Conservation (phyloP, 129 eudicot genomes). For the Solidago caesia region DNA sequence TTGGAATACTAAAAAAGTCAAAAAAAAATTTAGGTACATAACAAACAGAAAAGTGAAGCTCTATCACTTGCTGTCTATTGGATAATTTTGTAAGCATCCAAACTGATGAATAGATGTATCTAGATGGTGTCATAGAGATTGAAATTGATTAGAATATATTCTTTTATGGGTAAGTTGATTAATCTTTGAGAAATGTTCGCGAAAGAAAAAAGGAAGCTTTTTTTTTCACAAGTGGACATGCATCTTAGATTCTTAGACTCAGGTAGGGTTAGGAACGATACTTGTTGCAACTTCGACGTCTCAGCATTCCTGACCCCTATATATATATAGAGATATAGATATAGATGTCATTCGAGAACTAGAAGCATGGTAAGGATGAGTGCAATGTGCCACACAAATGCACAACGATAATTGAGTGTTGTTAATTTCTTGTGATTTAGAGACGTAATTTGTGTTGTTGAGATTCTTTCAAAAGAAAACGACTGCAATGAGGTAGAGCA, state of each 20-base stretch:
- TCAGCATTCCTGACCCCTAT: slow-evolving; percentile 1
- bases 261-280: slow-evolving; percentile 21
- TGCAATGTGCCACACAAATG: slow-evolving; percentile 8
- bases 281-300: slow-evolving; percentile 28
- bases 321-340: slow-evolving; percentile 15
- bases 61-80: slow-evolving; percentile 16
- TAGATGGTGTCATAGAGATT: not conserved
- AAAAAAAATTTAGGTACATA: slow-evolving; percentile 26
- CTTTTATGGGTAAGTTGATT: slow-evolving; percentile 26
- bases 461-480: not conserved
- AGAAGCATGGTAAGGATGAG: slow-evolving; percentile 20
- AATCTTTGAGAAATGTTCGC: slow-evolving; percentile 15
- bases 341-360: not conserved
- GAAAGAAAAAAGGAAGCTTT: slow-evolving; percentile 4
- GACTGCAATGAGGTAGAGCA: slow-evolving; percentile 6
- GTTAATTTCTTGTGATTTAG: not conserved
- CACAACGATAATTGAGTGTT: not conserved
- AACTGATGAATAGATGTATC: slow-evolving; percentile 22
- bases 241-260: slow-evolving; percentile 15
- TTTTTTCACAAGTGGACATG: slow-evolving; percentile 29
- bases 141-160: slow-evolving; percentile 28
- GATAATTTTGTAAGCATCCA: slow-evolving; percentile 18
- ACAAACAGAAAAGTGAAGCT: slow-evolving; percentile 24
- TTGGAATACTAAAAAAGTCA: slow-evolving; percentile 28
- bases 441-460: not conserved